A percentile compares a stretch with the other conserved stretches of the same genome.
Conservation (phyloP, 148 eudicot species). For the Heliosperma pusillum region DNA sequence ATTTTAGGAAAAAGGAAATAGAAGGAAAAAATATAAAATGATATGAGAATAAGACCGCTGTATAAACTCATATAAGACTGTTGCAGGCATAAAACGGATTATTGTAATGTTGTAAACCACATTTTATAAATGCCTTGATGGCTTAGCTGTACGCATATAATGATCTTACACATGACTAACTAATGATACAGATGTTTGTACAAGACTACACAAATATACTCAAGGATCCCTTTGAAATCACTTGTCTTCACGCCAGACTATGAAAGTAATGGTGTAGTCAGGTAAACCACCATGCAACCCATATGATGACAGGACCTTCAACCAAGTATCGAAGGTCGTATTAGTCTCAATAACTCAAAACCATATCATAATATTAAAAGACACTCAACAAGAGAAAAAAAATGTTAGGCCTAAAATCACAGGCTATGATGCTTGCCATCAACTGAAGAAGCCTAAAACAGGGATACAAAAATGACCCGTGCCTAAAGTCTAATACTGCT, state of each 20-base stretch:
- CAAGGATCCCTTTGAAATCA: not conserved
- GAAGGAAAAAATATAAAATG: not conserved
- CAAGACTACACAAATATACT: not conserved
- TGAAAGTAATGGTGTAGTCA: not conserved
- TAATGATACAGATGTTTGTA: too few relatives aligned
- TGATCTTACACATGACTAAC: not conserved
- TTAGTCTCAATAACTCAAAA: not conserved
- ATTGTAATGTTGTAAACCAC: not conserved
- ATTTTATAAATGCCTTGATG: not conserved
- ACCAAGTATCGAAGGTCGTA: not conserved
- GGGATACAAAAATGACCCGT: not conserved
- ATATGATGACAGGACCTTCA: not conserved
- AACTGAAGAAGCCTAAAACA: not conserved
- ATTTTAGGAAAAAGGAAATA: not conserved
- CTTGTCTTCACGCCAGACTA: not conserved
- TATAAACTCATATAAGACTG: too few relatives aligned
- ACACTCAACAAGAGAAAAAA: not conserved
- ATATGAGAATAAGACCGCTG: too few relatives aligned
- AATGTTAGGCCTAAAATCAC: not conserved
- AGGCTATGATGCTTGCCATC: not conserved
- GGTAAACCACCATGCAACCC: not conserved
- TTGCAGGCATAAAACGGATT: not conserved
- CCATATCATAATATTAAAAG: not conserved
- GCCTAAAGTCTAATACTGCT: not conserved
- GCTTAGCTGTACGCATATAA: not conserved